These are phyloP conservation scores for Phylloporus rhodoxanthus DNA, from an alignment of 768 basidiomycete species.

Conservation along the genomic window DNA sequence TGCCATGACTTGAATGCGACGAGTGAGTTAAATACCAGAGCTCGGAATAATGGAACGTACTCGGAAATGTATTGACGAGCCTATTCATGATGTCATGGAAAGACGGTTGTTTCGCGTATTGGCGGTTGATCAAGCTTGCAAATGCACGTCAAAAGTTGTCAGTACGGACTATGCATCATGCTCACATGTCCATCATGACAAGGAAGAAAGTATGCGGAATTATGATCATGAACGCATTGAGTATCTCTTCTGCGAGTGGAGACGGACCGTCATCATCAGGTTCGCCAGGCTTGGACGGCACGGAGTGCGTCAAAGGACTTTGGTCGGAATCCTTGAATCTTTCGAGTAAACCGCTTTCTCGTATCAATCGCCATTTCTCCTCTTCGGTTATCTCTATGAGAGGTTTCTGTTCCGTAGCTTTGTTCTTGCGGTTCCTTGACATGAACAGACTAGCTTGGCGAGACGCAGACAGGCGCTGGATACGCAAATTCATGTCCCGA, in stretches of 20 bases:
- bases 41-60: conserved; percentile 39
- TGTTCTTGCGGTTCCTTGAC: conserved; percentile 27
- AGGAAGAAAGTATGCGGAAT: conserved; percentile 73
- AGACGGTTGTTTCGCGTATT: conserved; percentile 62
- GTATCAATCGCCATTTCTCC: conserved; percentile 74
- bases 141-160: not conserved
- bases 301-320: not conserved
- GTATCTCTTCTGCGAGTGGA: conserved; percentile 60
- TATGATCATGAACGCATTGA: conserved; percentile 57
- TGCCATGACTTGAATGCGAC: conserved; percentile 50
- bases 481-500: not conserved
- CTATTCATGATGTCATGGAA: conserved; percentile 46
- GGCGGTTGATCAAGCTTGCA: conserved; percentile 66
- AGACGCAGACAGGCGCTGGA: not conserved
- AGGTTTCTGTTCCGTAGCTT: conserved; percentile 12
- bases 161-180: conserved; percentile 8
- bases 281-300: conserved; percentile 13
- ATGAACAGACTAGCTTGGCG: conserved; percentile 11
- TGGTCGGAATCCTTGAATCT: conserved; percentile 22
- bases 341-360: conserved; percentile 55
- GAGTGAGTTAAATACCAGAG: conserved; percentile 2
- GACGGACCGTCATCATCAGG: conserved; percentile 30
- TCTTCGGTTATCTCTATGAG: conserved; percentile 58
- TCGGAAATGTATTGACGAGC: conserved; percentile 64
- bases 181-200: conserved; percentile 82